Evolutionary conservation across 352 stramenopile genomes (phyloP).

Genomic region (Globisporangium megalacanthum): DNA sequence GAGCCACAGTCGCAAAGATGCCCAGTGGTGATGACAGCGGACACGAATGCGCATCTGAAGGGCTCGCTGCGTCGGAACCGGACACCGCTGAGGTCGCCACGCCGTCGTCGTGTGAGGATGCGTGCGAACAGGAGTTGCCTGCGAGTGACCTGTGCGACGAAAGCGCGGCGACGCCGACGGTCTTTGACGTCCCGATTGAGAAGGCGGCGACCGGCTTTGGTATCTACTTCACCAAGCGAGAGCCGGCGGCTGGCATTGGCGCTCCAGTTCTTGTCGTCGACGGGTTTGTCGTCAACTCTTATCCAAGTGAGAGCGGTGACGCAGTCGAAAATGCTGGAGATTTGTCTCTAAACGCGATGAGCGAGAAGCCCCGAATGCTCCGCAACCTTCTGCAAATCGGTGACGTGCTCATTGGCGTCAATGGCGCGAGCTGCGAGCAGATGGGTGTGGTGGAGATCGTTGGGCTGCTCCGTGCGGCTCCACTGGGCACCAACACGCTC

Average conservation of each 20-base stretch:
- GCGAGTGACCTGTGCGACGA: too few relatives aligned
- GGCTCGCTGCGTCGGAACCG: too few relatives aligned
- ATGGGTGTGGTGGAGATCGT: slow-evolving; percentile 23
- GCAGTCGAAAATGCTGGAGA: not conserved
- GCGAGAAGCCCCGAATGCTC: slow-evolving; percentile 4
- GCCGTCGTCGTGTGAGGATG: not conserved
- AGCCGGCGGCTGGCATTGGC: not conserved
- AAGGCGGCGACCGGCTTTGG: slow-evolving; percentile 31
- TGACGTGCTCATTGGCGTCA: slow-evolving; percentile 29
- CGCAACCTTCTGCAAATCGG: slow-evolving; percentile 21
- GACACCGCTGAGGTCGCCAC: too few relatives aligned
- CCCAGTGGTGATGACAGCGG: too few relatives aligned
- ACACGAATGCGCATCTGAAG: too few relatives aligned
- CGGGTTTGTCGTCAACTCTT: slow-evolving; percentile 25
- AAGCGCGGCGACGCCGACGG: not conserved
- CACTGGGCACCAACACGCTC: slow-evolving; percentile 25
- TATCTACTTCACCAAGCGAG: slow-evolving; percentile 37
- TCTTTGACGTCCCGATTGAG: slow-evolving; percentile 22
- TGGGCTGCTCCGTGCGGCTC: slow-evolving; percentile 23
- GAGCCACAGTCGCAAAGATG: too few relatives aligned
- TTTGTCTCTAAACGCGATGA: not conserved
- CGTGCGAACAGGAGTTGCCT: too few relatives aligned
- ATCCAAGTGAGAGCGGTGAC: not conserved
- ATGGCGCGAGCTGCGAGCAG: slow-evolving; percentile 18
- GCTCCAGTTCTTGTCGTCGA: slow-evolving; percentile 23